Conservation (phyloP, 116 monocot genomes). For the Iris pallida region DNA sequence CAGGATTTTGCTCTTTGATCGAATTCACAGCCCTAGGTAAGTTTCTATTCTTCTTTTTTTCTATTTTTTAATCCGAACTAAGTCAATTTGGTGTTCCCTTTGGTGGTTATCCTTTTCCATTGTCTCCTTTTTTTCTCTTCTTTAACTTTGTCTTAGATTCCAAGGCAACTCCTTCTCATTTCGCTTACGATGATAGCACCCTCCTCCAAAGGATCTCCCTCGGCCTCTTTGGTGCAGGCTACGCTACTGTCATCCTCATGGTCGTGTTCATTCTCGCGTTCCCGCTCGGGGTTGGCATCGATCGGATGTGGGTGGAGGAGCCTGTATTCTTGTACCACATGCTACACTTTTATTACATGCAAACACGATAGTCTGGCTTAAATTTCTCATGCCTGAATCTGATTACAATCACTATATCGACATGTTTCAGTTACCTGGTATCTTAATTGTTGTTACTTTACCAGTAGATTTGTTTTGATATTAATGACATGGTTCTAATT, state of each 20-base stretch:
- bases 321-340: slow-evolving; percentile 21
- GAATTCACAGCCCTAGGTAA: no score
- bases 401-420: slow-evolving; percentile 30
- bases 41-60: no score
- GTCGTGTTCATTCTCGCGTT: slow-evolving; percentile 13
- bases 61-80: no score
- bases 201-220: slow-evolving; percentile 19
- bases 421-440: slow-evolving; percentile 52
- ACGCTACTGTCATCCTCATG: slow-evolving; percentile 22
- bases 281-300: slow-evolving; percentile 22
- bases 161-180: background rate
- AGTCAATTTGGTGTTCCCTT: no score
- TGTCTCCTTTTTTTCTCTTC: slow-evolving; percentile 7
- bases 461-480: no score
- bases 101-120: background rate
- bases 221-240: slow-evolving; percentile 27
- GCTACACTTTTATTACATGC: slow-evolving; percentile 47
- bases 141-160: slow-evolving; percentile 3
- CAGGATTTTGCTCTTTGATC: no score
- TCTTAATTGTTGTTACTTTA: no score
- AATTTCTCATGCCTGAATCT: slow-evolving; percentile 43
- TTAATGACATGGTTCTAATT: no score
- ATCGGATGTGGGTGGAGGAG: slow-evolving; percentile 31
- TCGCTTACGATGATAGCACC: background rate
- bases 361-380: slow-evolving; percentile 18